Conservation (phyloP, 164 flowering plant genomes). For the Litsea cubeba region DNA sequence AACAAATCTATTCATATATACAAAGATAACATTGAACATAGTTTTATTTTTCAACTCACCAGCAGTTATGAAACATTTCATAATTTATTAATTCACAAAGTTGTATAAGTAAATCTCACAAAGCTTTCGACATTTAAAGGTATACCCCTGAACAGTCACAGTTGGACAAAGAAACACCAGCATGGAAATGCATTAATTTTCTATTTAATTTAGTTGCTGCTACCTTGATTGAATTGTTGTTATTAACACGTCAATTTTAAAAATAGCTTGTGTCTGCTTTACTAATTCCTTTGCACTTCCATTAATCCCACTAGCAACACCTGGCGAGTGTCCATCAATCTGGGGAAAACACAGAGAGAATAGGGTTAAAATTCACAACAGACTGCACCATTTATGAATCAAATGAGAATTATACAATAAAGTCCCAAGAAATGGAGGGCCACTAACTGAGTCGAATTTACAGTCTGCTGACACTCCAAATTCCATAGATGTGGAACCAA, state of each 20-base stretch:
- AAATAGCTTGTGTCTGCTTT: background rate
- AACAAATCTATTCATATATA: background rate
- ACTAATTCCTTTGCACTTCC: background rate
- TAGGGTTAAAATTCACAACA: background rate
- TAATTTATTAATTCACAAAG: slow-evolving; percentile 4
- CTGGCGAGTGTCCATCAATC: background rate
- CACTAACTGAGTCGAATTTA: too few species aligned
- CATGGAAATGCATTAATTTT: background rate
- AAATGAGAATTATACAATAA: background rate
- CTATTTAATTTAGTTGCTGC: background rate
- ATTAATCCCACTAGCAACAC: background rate
- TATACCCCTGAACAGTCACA: background rate
- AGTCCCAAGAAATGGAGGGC: too few species aligned
- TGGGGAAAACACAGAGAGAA: background rate
- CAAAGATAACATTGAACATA: background rate
- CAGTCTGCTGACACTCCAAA: too few species aligned
- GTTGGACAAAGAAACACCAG: background rate
- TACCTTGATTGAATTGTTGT: background rate
- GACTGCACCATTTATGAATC: background rate
- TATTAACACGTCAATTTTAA: background rate
- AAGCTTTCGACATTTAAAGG: background rate
- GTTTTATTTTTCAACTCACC: background rate
- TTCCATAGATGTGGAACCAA: too few species aligned
- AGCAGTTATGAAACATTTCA: background rate
- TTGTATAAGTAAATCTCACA: background rate